A percentile compares a stretch with the other conserved stretches of the same genome.
phyloP scores from a whole-genome alignment of 2,329 filamentous ascomycete genomes.

The Pezicula radicicola region DNA sequence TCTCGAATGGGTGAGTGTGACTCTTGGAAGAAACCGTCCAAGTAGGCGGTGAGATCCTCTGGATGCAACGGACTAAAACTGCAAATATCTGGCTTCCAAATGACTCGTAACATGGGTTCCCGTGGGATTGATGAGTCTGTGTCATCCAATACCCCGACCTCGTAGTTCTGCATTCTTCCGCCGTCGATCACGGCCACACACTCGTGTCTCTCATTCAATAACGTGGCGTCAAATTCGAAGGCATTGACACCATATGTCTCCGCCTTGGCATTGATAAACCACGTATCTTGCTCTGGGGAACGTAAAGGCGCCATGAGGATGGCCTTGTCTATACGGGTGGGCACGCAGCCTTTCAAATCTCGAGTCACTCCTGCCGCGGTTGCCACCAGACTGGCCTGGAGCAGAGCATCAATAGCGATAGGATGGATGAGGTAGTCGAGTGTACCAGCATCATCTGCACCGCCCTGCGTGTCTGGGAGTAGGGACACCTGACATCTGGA shows the following conservation, averaged over 20 bases:
- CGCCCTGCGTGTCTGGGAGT: too few relatives aligned
- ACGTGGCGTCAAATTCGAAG: background rate
- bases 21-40: background rate
- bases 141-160: background rate
- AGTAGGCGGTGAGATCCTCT: background rate
- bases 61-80: background rate
- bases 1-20: background rate
- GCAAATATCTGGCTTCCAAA: background rate
- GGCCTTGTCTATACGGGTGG: background rate
- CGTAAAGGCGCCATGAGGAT: background rate
- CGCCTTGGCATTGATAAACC: background rate
- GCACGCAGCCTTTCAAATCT: background rate
- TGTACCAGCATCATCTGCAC: constrained; percentile 1
- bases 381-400: constrained; percentile 41
- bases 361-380: constrained; percentile 4
- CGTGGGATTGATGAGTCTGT: background rate
- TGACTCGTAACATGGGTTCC: background rate
- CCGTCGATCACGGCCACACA: background rate
- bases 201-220: background rate
- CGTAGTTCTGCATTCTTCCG: background rate
- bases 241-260: background rate
- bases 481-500: too few relatives aligned
- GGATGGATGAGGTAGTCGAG: constrained; percentile 47
- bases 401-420: constrained; percentile 51
- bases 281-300: background rate